phyloP scores from a whole-genome alignment of 805 yeast species.

The Candida xiaguanensis region DNA sequence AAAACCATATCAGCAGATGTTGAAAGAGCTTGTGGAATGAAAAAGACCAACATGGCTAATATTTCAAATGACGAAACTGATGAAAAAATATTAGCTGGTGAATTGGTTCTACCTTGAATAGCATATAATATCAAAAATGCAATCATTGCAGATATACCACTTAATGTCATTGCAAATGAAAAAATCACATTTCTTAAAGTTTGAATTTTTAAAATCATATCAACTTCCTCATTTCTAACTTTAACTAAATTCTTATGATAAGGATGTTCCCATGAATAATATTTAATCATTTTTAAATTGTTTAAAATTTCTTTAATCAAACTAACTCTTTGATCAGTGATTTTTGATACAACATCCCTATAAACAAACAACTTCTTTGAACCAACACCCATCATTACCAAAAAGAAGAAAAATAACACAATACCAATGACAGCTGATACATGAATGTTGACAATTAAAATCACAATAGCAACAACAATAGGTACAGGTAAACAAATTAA shows the following conservation, averaged over 20 bases:
- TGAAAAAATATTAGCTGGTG: slow-evolving; percentile 60
- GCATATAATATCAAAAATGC: slow-evolving; percentile 32
- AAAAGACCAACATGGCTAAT: slow-evolving; percentile 53
- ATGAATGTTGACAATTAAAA: slow-evolving; percentile 63
- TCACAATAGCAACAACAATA: slow-evolving; percentile 53
- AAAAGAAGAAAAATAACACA: slow-evolving; percentile 39
- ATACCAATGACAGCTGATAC: slow-evolving; percentile 67
- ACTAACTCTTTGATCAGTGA: slow-evolving; percentile 70
- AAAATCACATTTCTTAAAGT: slow-evolving; percentile 55
- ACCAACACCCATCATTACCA: slow-evolving; percentile 39
- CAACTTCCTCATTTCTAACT: slow-evolving; percentile 57
- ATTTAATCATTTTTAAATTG: slow-evolving; percentile 75
- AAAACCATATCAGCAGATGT: slow-evolving; percentile 62
- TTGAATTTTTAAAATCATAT: slow-evolving; percentile 55
- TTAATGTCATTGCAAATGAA: slow-evolving; percentile 60
- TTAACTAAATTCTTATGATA: slow-evolving; percentile 53
- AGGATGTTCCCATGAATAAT: slow-evolving; percentile 84
- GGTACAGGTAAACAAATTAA: slow-evolving; percentile 58
- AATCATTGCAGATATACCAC: slow-evolving; percentile 65
- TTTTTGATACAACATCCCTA: slow-evolving; percentile 50
- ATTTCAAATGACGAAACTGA: slow-evolving; percentile 62
- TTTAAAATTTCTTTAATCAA: slow-evolving; percentile 70
- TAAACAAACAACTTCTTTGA: slow-evolving; percentile 48
- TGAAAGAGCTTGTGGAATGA: slow-evolving; percentile 63
- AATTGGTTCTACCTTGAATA: slow-evolving; percentile 19